Base-by-base conservation (phyloP, 495 filamentous ascomycete genomes). In the Tuber borchii region DNA sequence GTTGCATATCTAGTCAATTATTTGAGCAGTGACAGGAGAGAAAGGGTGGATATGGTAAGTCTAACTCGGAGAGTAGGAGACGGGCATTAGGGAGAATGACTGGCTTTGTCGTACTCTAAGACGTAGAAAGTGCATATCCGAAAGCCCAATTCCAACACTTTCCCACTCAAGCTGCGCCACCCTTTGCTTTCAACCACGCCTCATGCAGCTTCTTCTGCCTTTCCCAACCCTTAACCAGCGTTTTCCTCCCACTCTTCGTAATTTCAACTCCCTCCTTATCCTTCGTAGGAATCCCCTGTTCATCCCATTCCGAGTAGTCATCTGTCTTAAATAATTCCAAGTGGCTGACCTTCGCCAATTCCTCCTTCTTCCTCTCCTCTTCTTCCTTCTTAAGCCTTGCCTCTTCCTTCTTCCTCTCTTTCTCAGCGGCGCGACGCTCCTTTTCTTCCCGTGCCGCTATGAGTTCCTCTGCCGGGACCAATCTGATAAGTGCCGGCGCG, bases 211-310 rank as follows among this genome's bases (percentile, higher is more conserved):
- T 97, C 87, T 92, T 96, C 87, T 97, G 95, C 83, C 86, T 90
- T 82, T 97, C 93, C 93, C 93, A 97, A 42, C 93, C 92, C 86
- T 98, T 98, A 85, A 85, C 90, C 48, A 98, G 83, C 88, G 93
- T 96, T 88, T 97, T 99, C 46, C 76, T 75, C 79, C 88, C 87
- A 74, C 87, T 91, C 87, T 97, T 99, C 37, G 93, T 87, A 40
- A 99, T 85, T 82, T 96, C 93, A 78, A 88, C 88, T 1, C 94
- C 95, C 40, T 90, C 89, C 22, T 87, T 87, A 83, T 93, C 89
- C 83, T 88, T 92, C 5, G 88, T 91, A 16, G 95, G 95, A 69
- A 98, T 74, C 2, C 95, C 95, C 20, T 97, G 90, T 3, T 87
- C 90, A 85, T 97, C 94, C 94, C 94, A 98, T 69, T 87, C 92